phyloP scores from a whole-genome alignment of 257 asterid species.

The Primulina huaijiensis region DNA sequence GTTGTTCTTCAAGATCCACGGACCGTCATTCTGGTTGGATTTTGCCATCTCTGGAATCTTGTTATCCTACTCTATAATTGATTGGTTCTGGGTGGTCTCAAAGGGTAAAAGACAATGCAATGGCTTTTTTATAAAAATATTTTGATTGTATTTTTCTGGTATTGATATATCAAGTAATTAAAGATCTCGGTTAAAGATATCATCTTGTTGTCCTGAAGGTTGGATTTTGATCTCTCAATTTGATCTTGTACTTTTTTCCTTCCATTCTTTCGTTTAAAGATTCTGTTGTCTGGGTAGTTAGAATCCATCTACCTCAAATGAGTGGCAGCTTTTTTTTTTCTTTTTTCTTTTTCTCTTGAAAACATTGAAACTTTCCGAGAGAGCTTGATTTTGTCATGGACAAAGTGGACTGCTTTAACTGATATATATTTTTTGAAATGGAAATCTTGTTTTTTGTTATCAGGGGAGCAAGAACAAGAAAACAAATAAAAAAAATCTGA shows the following conservation, averaged over 20 bases:
- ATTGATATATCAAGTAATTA: background rate
- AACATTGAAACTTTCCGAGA: background rate
- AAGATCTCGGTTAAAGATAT: background rate
- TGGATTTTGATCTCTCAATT: background rate
- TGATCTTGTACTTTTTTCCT: background rate
- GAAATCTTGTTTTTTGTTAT: background rate
- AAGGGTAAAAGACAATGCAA: too few relatives aligned
- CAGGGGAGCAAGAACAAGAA: slow-evolving; percentile 14
- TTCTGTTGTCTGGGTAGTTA: background rate
- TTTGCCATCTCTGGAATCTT: too few relatives aligned
- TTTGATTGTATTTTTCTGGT: too few relatives aligned
- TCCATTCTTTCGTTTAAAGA: background rate
- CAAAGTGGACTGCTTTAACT: slow-evolving; percentile 21
- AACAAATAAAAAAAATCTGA: background rate
- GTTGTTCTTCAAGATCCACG: too few relatives aligned
- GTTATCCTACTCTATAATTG: too few relatives aligned
- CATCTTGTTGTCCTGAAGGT: background rate
- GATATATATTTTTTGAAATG: background rate
- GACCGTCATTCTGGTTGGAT: too few relatives aligned
- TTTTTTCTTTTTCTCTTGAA: background rate
- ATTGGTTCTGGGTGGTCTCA: too few relatives aligned
- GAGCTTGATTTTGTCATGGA: slow-evolving; percentile 11
- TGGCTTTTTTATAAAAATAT: too few relatives aligned
- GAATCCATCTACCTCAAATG: background rate
- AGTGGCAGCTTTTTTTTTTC: background rate